Base-by-base conservation (phyloP, 1,139 yeast genomes). In the Saccharomyces hybrid region DNA sequence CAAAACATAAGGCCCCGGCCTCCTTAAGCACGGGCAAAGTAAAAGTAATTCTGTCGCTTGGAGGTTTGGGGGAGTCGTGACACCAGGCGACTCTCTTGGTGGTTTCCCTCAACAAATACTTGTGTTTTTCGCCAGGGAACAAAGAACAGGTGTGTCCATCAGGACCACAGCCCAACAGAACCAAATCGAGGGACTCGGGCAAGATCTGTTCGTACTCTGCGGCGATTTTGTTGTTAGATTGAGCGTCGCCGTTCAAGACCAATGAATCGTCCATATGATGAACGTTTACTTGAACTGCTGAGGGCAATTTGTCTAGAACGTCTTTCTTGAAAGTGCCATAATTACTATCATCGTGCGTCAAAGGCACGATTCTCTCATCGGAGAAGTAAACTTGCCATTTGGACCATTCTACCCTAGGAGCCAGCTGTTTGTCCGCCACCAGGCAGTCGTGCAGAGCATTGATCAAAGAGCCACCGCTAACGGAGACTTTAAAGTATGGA, bases 121-220 rank as follows among this genome's bases (percentile, higher is more conserved):
- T 86, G 69, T 89, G 95, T 62, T 82, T 80, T 23, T 56, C 62
- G 25, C 70, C 74, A 5, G 76, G 77, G 78, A 95, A 95, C 57
- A 95, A 76, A 23, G 96, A 89, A 61, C 97, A 96, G 58, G 95
- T 89, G 71, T 95, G 99, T 32, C 99, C 99, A 70, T 95, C 99
- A 9, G 99, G 99, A 1, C 99, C 99, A 75, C 97, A 89, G 25
- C 99, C 99, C 57, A 95, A 78, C 60, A 95, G 76, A 58, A 95
- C 76, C 60, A 93, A 74, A 71, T 95, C 99, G 69, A 95, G 87
- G 48, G 87, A 85, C 62, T 78, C 77, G 57, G 95, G 88, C 58
- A 95, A 76, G 32, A 83, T 76, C 64, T 86, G 82, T 64, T 89
- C 96, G 72, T 93, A 93, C 60, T 78, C 82, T 65, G 88, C 90